These are phyloP conservation scores for Akanthomyces lecanii DNA, from an alignment of 2,329 filamentous ascomycete genomes.

Conservation along the genomic window DNA sequence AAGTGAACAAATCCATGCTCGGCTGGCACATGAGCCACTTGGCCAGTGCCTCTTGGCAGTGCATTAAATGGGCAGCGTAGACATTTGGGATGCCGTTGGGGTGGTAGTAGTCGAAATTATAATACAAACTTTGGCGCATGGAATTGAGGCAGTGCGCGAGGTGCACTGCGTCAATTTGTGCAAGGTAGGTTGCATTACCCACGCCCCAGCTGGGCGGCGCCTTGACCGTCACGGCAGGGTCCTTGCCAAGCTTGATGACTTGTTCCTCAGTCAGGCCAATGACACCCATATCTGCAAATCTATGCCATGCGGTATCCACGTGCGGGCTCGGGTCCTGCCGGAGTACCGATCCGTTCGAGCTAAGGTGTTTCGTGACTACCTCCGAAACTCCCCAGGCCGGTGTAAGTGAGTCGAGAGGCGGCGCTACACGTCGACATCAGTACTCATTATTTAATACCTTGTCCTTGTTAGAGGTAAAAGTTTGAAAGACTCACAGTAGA, in stretches of 20 bases:
- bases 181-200: conserved; percentile 9
- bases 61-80: background rate
- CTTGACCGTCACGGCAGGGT: conserved; percentile 4
- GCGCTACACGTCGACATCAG: background rate
- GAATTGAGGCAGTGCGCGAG: conserved; percentile 11
- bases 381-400: background rate
- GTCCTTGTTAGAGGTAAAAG: background rate
- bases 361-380: background rate
- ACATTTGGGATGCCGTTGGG: background rate
- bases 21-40: conserved; percentile 9
- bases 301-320: conserved; percentile 8
- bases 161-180: conserved; percentile 8
- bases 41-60: conserved; percentile 10
- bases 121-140: conserved; percentile 4
- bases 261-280: conserved; percentile 12
- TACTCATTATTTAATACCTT: too few species aligned
- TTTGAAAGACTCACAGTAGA: background rate
- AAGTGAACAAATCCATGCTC: conserved; percentile 9
- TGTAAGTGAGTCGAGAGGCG: background rate
- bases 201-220: conserved; percentile 12
- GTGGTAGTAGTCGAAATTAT: background rate
- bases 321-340: conserved; percentile 13
- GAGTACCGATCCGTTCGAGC: conserved; percentile 1
- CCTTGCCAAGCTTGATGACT: conserved; percentile 9
- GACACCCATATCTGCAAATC: conserved; percentile 8